Conservation (phyloP, 2,329 filamentous ascomycete genomes). For the Sclerotinia nivalis region DNA sequence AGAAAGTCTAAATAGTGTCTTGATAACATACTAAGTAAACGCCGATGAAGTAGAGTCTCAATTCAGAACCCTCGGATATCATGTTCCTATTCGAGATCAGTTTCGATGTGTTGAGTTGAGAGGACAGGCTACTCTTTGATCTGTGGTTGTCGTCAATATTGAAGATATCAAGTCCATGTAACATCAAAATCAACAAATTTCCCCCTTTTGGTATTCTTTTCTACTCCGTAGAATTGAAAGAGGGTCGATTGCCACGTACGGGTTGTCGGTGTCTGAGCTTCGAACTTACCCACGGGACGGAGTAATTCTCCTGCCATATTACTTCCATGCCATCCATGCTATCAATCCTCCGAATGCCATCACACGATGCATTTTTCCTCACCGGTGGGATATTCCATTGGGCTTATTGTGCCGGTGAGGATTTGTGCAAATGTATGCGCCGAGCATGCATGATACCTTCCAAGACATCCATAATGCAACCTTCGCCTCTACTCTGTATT, state of each 20-base stretch:
- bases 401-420: not conserved
- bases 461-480: not conserved
- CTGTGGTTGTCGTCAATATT: not conserved
- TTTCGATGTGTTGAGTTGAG: not conserved
- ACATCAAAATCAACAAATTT: not conserved
- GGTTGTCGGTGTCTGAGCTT: not conserved
- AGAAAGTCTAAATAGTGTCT: conserved; percentile 4
- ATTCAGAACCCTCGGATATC: not conserved
- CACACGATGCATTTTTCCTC: conserved; percentile 22
- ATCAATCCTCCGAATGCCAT: conserved; percentile 5
- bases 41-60: not conserved
- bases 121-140: not conserved
- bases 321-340: not conserved
- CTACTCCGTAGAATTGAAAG: not conserved
- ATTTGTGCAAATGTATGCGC: not conserved
- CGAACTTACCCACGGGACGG: not conserved
- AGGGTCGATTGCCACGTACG: conserved; percentile 8
- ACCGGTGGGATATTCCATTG: conserved; percentile 4
- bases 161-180: not conserved
- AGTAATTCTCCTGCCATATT: not conserved
- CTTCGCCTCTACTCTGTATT: not conserved
- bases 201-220: not conserved
- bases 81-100: not conserved
- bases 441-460: not conserved
- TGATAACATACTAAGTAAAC: not conserved